Evolutionary conservation across 1,284 basidiomycete species (phyloP).

Genomic region (Ganoderma sinense): DNA sequence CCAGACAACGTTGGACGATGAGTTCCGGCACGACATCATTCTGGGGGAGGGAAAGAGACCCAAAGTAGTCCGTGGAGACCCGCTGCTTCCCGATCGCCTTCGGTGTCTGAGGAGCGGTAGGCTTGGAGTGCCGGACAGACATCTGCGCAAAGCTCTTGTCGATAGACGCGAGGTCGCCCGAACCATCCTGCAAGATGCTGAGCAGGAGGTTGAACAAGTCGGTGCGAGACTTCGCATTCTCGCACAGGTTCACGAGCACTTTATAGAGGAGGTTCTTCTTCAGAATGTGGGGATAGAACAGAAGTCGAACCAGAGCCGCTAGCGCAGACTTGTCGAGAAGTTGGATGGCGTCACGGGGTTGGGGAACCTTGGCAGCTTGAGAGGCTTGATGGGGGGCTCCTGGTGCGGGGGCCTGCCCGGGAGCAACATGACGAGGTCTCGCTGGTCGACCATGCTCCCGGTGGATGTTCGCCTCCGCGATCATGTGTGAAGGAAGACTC

Average conservation of each 20-base stretch:
- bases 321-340: conserved; percentile 93
- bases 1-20: conserved; percentile 92
- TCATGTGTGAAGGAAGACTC: conserved; percentile 81
- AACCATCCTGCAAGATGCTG: conserved; percentile 93
- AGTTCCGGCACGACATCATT: conserved; percentile 89
- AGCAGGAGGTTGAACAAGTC: conserved; percentile 95
- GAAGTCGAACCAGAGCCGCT: conserved; percentile 88
- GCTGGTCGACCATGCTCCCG: conserved; percentile 51
- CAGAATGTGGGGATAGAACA: conserved; percentile 96
- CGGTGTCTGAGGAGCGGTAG: conserved; percentile 58
- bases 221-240: conserved; percentile 91
- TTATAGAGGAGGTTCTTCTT: conserved; percentile 89
- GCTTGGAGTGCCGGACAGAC: conserved; percentile 77
- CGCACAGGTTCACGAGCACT: conserved; percentile 94
- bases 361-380: conserved; percentile 56
- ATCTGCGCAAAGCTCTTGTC: conserved; percentile 96
- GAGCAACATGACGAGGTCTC: conserved; percentile 38
- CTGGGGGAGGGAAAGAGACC: conserved; percentile 64
- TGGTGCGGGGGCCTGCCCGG: conserved; percentile 44
- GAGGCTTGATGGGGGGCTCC: conserved; percentile 40
- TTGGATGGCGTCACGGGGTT: conserved; percentile 89
- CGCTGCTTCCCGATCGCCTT: conserved; percentile 79
- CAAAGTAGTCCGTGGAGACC: conserved; percentile 58
- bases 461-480: conserved; percentile 80
- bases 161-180: conserved; percentile 90